These are phyloP conservation scores for Forsythia viridissima DNA, from an alignment of 257 asterid genomes.

Conservation along the genomic window DNA sequence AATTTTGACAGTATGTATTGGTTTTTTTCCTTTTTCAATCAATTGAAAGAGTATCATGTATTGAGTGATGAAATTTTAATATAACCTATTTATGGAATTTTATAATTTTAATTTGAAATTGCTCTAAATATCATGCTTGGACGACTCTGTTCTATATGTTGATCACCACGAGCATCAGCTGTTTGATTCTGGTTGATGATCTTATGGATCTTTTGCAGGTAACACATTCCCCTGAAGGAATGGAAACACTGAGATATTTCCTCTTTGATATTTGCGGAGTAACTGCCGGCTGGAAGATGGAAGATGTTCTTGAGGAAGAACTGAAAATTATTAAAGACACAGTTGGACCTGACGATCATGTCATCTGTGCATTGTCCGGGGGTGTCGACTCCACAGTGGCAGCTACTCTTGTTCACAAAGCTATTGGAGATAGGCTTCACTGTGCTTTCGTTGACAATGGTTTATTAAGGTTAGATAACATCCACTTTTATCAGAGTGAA, in stretches of 20 bases:
- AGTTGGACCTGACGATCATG: constrained; percentile 80
- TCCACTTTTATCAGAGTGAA: background rate
- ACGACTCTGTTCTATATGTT: too few relatives aligned
- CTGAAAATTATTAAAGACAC: constrained; percentile 53
- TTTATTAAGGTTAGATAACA: constrained; percentile 60
- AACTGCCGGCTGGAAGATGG: constrained; percentile 82
- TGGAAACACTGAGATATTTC: constrained; percentile 76
- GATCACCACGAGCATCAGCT: background rate
- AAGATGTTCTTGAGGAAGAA: constrained; percentile 89
- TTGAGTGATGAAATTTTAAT: too few relatives aligned
- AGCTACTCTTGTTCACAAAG: constrained; percentile 91
- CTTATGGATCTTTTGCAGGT: constrained; percentile 52
- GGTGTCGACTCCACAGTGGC: constrained; percentile 99
- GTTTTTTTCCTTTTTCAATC: too few relatives aligned
- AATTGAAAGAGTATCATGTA: too few relatives aligned
- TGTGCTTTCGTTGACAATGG: constrained; percentile 97
- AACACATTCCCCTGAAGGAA: constrained; percentile 90
- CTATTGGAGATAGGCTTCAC: constrained; percentile 96
- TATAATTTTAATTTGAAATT: too few relatives aligned
- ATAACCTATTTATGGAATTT: too few relatives aligned
- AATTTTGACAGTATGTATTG: too few relatives aligned
- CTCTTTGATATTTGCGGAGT: constrained; percentile 82
- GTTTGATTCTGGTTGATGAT: background rate
- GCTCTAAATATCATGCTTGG: too few relatives aligned
- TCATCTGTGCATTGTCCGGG: constrained; percentile 95